Base-by-base conservation (phyloP, 2,329 filamentous ascomycete species). In the Fusarium sp. region DNA sequence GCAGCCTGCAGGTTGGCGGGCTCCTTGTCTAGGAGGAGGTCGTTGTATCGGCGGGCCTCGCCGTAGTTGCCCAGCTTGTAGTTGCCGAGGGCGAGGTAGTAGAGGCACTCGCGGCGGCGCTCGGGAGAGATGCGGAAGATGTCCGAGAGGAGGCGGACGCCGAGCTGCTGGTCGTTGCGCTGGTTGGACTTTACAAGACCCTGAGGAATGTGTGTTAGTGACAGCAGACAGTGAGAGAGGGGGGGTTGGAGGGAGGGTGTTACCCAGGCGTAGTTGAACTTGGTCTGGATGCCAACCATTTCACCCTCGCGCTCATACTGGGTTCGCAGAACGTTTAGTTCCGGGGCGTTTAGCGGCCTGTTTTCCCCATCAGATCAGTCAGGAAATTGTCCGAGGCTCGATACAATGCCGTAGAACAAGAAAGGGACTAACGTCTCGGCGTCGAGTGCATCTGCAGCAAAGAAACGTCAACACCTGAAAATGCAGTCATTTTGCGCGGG, bases 241-340 rank as follows among this genome's bases (percentile, higher is more conserved):
- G 17, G 5, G 10, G 21, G 23, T 19, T 35, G 29, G 35, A 29
- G 23, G 23, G 23, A 10, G 35, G 39, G 43, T 11, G 32, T 86
- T 86, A 96, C 93, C 95, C 95, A 99, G 74, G 95, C 94, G 77
- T 94, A 98, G 87, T 99, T 99, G 86, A 99, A 99, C 76, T 98
- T 98, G 61, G 95, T 99, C 78, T 99, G 95, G 36, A 99, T 86
- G 57, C 94, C 93, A 59, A 97, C 94, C 82, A 96, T 96, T 71
- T 96, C 92, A 68, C 94, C 95, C 79, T 99, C 95, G 75, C 97
- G 97, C 75, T 98, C 94, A 76, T 95, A 99, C 77, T 99, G 95
- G 58, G 91, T 84, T 65, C 94, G 91, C 49, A 99, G 84, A 62
- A 98, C 95, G 76, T 93, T 88, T 58, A 99, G 89, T 78, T 99